Evolutionary conservation across 306 rosid species (phyloP).

Genomic region (Cotoneaster glaucophyllus): DNA sequence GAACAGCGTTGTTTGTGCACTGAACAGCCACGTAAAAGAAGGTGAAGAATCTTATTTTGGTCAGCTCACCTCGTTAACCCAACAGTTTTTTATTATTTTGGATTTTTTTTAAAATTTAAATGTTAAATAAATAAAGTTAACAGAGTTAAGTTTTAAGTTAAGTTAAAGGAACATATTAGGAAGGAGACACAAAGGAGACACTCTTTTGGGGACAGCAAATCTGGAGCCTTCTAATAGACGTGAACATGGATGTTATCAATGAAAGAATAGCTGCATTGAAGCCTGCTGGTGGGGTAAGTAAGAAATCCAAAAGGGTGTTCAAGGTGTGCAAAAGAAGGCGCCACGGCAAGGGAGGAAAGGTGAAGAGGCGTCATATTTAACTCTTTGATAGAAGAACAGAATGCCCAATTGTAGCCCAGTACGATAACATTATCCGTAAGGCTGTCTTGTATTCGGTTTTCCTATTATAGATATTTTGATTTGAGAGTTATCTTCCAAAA

Average conservation of each 20-base stretch:
- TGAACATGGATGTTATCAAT: constrained; percentile 55
- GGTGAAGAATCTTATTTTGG: too few species aligned
- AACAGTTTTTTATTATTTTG: too few species aligned
- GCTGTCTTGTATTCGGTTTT: background rate
- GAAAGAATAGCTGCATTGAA: constrained; percentile 39
- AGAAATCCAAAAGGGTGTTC: constrained; percentile 58
- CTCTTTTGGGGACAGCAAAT: too few species aligned
- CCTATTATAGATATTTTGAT: background rate
- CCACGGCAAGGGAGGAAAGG: constrained; percentile 54
- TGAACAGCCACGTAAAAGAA: too few species aligned
- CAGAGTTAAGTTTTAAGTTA: too few species aligned
- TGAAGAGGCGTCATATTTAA: constrained; percentile 52
- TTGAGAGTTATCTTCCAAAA: background rate
- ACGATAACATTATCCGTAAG: background rate
- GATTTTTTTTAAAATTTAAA: too few species aligned
- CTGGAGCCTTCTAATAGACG: constrained; percentile 40
- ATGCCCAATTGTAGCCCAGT: background rate
- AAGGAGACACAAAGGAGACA: too few species aligned
- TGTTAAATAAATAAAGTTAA: too few species aligned
- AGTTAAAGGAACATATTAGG: too few species aligned
- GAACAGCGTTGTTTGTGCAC: too few species aligned
- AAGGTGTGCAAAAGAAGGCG: constrained; percentile 71
- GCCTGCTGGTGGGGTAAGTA: constrained; percentile 66
- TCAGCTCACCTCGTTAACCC: too few species aligned
- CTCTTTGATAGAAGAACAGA: background rate